These are phyloP conservation scores for Aspergillus udagawae DNA, from an alignment of 2,329 filamentous ascomycete species.

Conservation along the genomic window DNA sequence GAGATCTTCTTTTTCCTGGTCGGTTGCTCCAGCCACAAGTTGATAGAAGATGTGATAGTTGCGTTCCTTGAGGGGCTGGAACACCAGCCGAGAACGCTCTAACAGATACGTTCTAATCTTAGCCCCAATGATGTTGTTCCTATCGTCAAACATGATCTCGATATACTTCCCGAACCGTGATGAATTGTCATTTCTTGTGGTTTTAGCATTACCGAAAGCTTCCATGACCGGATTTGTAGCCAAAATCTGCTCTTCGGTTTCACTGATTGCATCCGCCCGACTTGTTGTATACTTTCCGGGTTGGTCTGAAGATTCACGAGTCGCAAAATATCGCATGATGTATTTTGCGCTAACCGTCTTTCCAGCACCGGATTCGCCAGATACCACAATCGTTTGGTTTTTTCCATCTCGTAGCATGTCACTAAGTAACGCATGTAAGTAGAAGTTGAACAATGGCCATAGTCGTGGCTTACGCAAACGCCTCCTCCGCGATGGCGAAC, in stretches of 20 bases:
- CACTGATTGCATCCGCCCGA: slow-evolving; percentile 76
- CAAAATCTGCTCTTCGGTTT: slow-evolving; percentile 97
- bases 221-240: slow-evolving; percentile 99
- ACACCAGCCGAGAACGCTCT: slow-evolving; percentile 91
- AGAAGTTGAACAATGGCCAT: neutral
- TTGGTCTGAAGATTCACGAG: slow-evolving; percentile 87
- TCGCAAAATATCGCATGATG: slow-evolving; percentile 99
- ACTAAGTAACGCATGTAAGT: slow-evolving; percentile 50
- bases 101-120: slow-evolving; percentile 95
- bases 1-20: slow-evolving; percentile 75
- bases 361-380: slow-evolving; percentile 95
- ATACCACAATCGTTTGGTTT: slow-evolving; percentile 99
- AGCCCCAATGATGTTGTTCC: slow-evolving; percentile 94
- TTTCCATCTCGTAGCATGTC: slow-evolving; percentile 95
- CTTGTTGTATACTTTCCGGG: slow-evolving; percentile 74
- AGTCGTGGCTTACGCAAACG: slow-evolving; percentile 69
- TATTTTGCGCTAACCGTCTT: slow-evolving; percentile 99
- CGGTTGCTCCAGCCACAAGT: slow-evolving; percentile 84
- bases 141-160: slow-evolving; percentile 97
- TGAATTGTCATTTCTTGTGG: slow-evolving; percentile 98
- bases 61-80: slow-evolving; percentile 93
- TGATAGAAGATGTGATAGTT: slow-evolving; percentile 99
- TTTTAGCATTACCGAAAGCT: slow-evolving; percentile 98
- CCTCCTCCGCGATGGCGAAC: slow-evolving; percentile 98
- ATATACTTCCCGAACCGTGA: slow-evolving; percentile 99